Conservation (phyloP, 2,329 filamentous ascomycete species). For the Epichloe typhina region DNA sequence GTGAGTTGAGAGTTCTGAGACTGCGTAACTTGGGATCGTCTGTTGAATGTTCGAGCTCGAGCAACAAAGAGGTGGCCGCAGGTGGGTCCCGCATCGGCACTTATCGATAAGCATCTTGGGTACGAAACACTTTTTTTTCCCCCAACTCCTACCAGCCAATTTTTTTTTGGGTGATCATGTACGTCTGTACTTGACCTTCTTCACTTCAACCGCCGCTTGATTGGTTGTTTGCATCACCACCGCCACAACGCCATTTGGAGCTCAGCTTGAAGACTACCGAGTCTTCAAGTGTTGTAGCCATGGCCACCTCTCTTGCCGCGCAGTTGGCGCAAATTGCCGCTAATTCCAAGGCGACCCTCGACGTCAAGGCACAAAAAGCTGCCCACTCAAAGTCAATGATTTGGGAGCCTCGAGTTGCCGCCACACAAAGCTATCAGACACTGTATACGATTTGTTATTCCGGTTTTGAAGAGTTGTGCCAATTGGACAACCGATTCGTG, state of each 20-base stretch:
- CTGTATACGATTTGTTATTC: conserved; percentile 78
- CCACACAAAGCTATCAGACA: conserved; percentile 78
- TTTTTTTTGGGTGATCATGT: neutral
- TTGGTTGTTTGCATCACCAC: neutral
- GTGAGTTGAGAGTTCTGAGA: too few relatives aligned
- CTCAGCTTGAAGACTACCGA: conserved; percentile 1
- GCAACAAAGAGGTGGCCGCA: too few relatives aligned
- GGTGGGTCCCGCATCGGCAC: neutral
- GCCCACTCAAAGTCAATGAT: conserved; percentile 91
- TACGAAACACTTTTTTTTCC: neutral
- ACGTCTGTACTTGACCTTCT: neutral
- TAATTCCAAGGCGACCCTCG: conserved; percentile 78
- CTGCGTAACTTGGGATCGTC: too few relatives aligned
- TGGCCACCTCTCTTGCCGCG: conserved; percentile 79
- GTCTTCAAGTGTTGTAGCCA: conserved; percentile 25
- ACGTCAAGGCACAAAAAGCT: conserved; percentile 84
- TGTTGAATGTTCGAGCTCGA: too few relatives aligned
- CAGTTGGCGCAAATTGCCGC: conserved; percentile 89
- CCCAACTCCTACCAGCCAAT: conserved; percentile 7
- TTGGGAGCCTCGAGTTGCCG: conserved; percentile 75
- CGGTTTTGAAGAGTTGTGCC: conserved; percentile 84
- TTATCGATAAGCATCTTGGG: neutral
- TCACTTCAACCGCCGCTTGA: neutral
- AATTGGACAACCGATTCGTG: conserved; percentile 66
- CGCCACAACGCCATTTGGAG: neutral